Evolutionary conservation across 768 basidiomycete species (phyloP), one percentile per base, ranked within the genome.

Genomic region (Naganishia friedmannii): DNA sequence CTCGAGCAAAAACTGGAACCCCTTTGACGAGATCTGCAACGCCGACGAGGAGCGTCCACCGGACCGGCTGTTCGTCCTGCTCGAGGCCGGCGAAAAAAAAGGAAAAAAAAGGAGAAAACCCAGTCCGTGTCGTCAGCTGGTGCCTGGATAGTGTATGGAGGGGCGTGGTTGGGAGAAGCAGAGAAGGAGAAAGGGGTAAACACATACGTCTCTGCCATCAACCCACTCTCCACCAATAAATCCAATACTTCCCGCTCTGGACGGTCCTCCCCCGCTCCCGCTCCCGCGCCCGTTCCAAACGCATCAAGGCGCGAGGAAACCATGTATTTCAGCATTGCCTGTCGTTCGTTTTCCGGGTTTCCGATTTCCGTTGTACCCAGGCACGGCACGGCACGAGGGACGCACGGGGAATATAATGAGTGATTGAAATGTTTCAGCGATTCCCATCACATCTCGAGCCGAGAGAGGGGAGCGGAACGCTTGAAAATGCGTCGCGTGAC

Each of bases 251-350:
- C 90, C 72, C 88, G 87, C 0, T 90, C 90, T 7, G 93, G 92
- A 77, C 86, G 87, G 9, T 88, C 83, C 29, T 90, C 87, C 45
- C 86, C 83, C 77, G 90, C 87, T n/a, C 88, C 83, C 77, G 90
- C 87, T 21, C 86, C 83, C 77, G 90, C 87, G 21, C 88, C 83
- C 77, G 90, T 87, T 21, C 88, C 91, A 32, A 87, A 87, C 1
- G 73, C 74, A 13, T 78, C 76, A 13, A 78, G 77, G 15, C 88
- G 91, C 37, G 90, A 95, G 10, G 92, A 93, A 3, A 99, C 96
- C 93, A 99, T 96, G 78, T 91, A 98, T 81, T 97, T 93, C 53
- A 98, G 85, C 75, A 98, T 95, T 0, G 92, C 93, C 93, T 98
- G 72, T 29, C 34, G 29, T 57, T 31, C n/a, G n/a, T 37, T 37